Conservation (phyloP, 116 monocot species). For the Zostera marina region DNA sequence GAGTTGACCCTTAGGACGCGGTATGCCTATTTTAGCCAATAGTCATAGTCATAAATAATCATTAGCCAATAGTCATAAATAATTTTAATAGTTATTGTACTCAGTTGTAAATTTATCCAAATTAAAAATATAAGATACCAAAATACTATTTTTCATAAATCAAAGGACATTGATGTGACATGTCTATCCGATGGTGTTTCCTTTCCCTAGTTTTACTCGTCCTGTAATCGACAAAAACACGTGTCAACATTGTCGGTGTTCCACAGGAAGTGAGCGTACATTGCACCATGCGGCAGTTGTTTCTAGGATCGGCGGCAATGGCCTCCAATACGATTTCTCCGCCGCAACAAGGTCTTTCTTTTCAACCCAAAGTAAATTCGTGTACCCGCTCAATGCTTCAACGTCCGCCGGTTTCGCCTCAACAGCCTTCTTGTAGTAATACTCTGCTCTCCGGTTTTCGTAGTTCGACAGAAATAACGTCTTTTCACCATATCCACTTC, state of each 20-base stretch:
- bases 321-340: conserved; percentile 72
- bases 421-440: conserved; percentile 55
- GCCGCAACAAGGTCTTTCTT: conserved; percentile 46
- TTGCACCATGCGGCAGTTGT: conserved; percentile 38
- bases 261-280: conserved; percentile 83
- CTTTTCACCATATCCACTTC: conserved; percentile 23
- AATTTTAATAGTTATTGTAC: too few species aligned
- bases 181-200: too few species aligned
- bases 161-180: too few species aligned
- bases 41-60: too few species aligned
- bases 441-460: conserved; percentile 44
- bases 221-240: conserved; percentile 32
- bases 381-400: conserved; percentile 53
- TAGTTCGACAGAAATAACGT: conserved; percentile 63
- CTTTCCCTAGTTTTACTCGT: not conserved
- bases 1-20: too few species aligned
- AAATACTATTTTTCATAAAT: too few species aligned
- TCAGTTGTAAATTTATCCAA: too few species aligned
- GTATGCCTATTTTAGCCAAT: too few species aligned
- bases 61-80: too few species aligned
- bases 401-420: conserved; percentile 39
- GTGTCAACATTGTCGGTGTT: conserved; percentile 77
- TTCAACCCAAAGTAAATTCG: conserved; percentile 62
- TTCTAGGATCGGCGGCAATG: conserved; percentile 55
- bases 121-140: too few species aligned